Evolutionary conservation across 1,284 basidiomycete genomes (phyloP), one percentile per base, ranked within the genome.

Genomic region (Neonothopanus nambi): DNA sequence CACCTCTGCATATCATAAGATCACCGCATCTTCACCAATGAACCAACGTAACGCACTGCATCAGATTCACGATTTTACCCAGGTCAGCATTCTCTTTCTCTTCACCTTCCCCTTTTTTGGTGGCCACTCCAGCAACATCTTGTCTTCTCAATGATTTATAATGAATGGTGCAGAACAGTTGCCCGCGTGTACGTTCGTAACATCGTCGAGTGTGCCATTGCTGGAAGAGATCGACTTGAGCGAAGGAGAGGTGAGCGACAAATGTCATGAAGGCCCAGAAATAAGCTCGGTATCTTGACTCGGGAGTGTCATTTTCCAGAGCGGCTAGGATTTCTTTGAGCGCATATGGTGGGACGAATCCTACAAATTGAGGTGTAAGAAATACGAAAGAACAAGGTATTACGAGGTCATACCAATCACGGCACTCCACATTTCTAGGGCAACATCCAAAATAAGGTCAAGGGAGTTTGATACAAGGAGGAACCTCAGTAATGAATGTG

Each of bases 1-100:
- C 85, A 20, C 85, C 84, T 65, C 85, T 87, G 57, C 7, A 11
- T 46, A 43, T 7, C 40, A 23, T 39, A n/a, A 40, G 12, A 51
- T 43, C 46, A 35, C 53, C 12, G 23, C 35, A 13, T 9, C 7
- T 37, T n/a, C 2, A 36, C 3, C 12, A 23, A 35, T 53, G 24
- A 23, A 52, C 15, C 5, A 39, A 48, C 50, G 30, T 13, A 54
- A 71, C 79, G 57, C 55, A 85, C 84, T 85, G 84, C 84, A 87
- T 87, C 37, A 87, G 71, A 63, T 87, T 87, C 7, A 87, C 80
- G 38, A 88, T 84, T 66, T 83, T 85, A 5, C 84, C 85, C n/a
- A 88, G 68, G 57, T 87, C 82, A 3, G 85, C 84, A 54, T 72
- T 77, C 23, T 69, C 66, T 15, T 68, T 62, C 26, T 76, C 73